Conservation (phyloP, 768 basidiomycete genomes). For the Hygrocybe coccinea region DNA sequence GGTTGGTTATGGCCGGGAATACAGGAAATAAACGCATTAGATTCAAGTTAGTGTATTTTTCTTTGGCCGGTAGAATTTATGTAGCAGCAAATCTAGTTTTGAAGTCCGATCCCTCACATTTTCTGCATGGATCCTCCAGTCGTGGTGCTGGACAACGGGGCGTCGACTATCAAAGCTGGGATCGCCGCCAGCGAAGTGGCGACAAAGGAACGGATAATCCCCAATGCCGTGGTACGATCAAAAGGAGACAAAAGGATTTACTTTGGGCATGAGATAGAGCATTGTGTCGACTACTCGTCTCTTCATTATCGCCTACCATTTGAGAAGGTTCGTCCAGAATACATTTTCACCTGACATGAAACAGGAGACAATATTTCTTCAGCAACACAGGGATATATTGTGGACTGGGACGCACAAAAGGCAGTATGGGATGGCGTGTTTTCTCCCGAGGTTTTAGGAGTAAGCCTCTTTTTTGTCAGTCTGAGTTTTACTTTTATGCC, state of each 20-base stretch:
- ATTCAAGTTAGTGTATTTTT: no score
- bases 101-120: not conserved
- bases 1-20: not conserved
- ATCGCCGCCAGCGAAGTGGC: constrained; percentile 32
- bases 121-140: constrained; percentile 25
- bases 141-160: constrained; percentile 86
- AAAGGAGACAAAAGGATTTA: constrained; percentile 80
- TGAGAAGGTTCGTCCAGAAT: constrained; percentile 61
- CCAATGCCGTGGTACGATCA: constrained; percentile 81
- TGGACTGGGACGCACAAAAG: constrained; percentile 95
- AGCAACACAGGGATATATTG: constrained; percentile 71
- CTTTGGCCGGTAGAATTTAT: no score
- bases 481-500: not conserved
- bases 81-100: not conserved
- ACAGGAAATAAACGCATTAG: no score
- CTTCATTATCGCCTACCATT: constrained; percentile 81
- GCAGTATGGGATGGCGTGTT: constrained; percentile 91
- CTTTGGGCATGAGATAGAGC: constrained; percentile 78
- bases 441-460: constrained; percentile 63
- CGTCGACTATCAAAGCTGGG: constrained; percentile 74
- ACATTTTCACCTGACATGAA: constrained; percentile 1
- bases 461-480: constrained; percentile 30
- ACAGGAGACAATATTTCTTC: constrained; percentile 16
- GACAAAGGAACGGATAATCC: constrained; percentile 54
- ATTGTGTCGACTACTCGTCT: constrained; percentile 74